Base-by-base conservation (phyloP, 345 rosid species). In the Eucalyptus fibrosa region DNA sequence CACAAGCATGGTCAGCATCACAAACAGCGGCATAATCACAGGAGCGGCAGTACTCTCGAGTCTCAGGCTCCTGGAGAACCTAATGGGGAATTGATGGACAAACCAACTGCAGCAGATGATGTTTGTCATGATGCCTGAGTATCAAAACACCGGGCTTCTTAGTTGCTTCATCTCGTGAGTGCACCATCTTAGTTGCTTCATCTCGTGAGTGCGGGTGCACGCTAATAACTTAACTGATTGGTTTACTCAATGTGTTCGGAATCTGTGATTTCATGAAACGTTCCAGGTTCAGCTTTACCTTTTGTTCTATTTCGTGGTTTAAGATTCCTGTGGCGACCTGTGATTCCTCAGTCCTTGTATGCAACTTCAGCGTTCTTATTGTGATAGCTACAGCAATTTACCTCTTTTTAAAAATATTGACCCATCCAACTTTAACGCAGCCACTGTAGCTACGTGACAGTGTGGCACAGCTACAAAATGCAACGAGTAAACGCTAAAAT, bases 1-100 rank as follows among this genome's bases (percentile, higher is more conserved):
- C 90, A 42, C 60, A 90, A 82, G 26, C 88, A 56, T 77, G 62
- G 62, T 9, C 11, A 86, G 30, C 93, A 80, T 89, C 93, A 92
- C 90, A 91, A 88, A 51, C 91, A 88, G 88, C 15, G 21, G n/a
- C 89, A 21, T 45, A 80, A 86, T 86, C 89, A 47, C 21, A 12
- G 40, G n/a, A n/a, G 24, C 7, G 85, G 30, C 30, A 77, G 30
- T 40, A 77, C 85, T 49, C 59, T 86, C 16, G 42, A 49, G 59
- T 49, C 87, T 40, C 81, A 32, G 51, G 49, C 32, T 37, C 67
- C 77, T 5, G 51, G 51, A 86, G 92, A 88, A 37, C 40, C 86
- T 15, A 87, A 88, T 72, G 90, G 90, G 56, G 86, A 91, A 49
- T 50, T 28, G 30, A 86, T 86, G 45, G 62, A 49, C 28, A 49